These are phyloP conservation scores for Argentina anserina DNA, from an alignment of 306 rosid genomes.

Conservation along the genomic window DNA sequence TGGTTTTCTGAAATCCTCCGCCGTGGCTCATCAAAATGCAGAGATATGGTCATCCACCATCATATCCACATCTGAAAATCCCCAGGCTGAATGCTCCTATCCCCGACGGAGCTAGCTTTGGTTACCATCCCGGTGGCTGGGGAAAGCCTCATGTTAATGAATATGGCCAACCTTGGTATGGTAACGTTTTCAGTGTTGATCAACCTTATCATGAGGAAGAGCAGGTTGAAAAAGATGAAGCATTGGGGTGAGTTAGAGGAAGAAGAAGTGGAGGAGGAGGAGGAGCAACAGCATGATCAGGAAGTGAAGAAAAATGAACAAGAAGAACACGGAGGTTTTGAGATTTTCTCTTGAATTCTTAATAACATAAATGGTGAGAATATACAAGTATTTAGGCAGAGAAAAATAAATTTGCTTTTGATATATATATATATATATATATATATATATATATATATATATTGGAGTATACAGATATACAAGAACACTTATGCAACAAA, in stretches of 20 bases:
- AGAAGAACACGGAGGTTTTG: conserved; percentile 64
- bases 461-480: too few species aligned
- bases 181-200: conserved; percentile 91
- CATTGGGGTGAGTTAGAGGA: conserved; percentile 99
- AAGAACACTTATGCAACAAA: too few species aligned
- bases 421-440: too few species aligned
- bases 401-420: too few species aligned
- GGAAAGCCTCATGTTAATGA: conserved; percentile 98
- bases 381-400: too few species aligned
- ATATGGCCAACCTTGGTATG: conserved; percentile 84
- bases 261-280: conserved; percentile 56
- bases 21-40: conserved; percentile 99
- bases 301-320: conserved; percentile 74
- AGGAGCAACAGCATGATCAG: conserved; percentile 50
- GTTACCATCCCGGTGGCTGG: conserved; percentile 98
- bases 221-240: conserved; percentile 85
- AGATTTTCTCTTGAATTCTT: too few species aligned
- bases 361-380: too few species aligned
- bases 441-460: too few species aligned
- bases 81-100: conserved; percentile 94
- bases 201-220: conserved; percentile 91
- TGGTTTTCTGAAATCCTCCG: too few species aligned
- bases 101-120: conserved; percentile 93
- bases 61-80: conserved; percentile 86
- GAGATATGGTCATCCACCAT: conserved; percentile 99